These are phyloP conservation scores for Trametes sanguinea DNA, from an alignment of 768 basidiomycete genomes.

Conservation along the genomic window DNA sequence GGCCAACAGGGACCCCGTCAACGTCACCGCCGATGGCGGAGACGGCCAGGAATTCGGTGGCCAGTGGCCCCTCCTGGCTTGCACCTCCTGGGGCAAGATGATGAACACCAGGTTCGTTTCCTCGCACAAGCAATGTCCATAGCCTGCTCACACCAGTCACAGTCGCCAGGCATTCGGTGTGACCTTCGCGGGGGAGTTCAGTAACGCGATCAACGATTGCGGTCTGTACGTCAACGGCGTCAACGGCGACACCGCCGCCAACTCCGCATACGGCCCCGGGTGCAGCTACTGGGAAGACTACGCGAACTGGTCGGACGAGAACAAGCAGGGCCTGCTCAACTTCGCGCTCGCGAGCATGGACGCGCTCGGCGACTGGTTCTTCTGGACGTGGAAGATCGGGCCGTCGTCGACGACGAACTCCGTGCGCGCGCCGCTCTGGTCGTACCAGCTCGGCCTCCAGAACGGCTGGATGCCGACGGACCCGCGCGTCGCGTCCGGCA, in stretches of 20 bases:
- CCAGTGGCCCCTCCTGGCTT: slow-evolving; percentile 40
- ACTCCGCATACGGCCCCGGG: slow-evolving; percentile 31
- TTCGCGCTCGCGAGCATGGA: slow-evolving; percentile 63
- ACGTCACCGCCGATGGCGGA: slow-evolving; percentile 40
- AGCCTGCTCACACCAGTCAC: background rate
- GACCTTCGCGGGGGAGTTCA: slow-evolving; percentile 74
- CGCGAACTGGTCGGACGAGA: slow-evolving; percentile 48
- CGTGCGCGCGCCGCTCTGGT: slow-evolving; percentile 62
- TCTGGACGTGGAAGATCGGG: slow-evolving; percentile 83
- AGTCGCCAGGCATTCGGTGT: slow-evolving; percentile 62
- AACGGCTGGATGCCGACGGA: slow-evolving; percentile 78
- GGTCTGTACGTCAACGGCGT: slow-evolving; percentile 48
- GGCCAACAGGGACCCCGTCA: slow-evolving; percentile 41
- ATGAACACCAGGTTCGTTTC: slow-evolving; percentile 44
- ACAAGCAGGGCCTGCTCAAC: slow-evolving; percentile 52
- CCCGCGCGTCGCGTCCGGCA: slow-evolving; percentile 62
- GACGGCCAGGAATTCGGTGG: slow-evolving; percentile 28
- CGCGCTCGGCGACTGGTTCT: slow-evolving; percentile 67
- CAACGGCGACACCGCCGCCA: slow-evolving; percentile 6
- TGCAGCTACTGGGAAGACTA: slow-evolving; percentile 51
- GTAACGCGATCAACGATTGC: slow-evolving; percentile 65
- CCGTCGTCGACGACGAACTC: slow-evolving; percentile 49
- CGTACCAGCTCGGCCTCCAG: slow-evolving; percentile 65
- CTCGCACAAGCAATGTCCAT: background rate
- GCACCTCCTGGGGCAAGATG: slow-evolving; percentile 29